These are phyloP conservation scores for Colletotrichum sojae DNA, from an alignment of 2,329 filamentous ascomycete species.

Conservation along the genomic window DNA sequence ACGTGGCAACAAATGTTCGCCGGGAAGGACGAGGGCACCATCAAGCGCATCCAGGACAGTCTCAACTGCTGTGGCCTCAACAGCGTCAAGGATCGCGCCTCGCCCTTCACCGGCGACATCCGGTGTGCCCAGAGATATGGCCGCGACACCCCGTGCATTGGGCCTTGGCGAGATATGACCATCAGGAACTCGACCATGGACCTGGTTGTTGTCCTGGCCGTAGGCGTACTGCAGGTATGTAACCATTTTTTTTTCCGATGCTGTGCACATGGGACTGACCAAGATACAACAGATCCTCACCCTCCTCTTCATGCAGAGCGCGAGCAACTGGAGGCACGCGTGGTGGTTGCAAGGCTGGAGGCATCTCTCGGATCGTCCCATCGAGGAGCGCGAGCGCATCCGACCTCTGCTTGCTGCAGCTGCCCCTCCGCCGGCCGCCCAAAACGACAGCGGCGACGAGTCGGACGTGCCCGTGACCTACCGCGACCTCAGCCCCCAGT, in stretches of 20 bases:
- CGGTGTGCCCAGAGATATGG: constrained; percentile 63
- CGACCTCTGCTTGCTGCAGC: constrained; percentile 30
- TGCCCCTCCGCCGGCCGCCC: not conserved
- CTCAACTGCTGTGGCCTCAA: constrained; percentile 78
- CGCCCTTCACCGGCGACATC: constrained; percentile 66
- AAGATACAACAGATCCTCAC: constrained; percentile 19
- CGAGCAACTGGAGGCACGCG: constrained; percentile 39
- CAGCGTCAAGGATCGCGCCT: constrained; percentile 70
- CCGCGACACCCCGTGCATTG: constrained; percentile 63
- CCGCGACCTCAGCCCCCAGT: constrained; percentile 33
- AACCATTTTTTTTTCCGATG: not conserved
- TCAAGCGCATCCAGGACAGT: constrained; percentile 75
- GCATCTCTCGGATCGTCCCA: constrained; percentile 26
- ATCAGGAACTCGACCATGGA: constrained; percentile 67
- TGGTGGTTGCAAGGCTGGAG: constrained; percentile 42
- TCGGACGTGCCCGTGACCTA: constrained; percentile 34
- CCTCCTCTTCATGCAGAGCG: constrained; percentile 33
- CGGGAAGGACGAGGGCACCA: constrained; percentile 62
- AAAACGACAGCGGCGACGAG: constrained; percentile 35
- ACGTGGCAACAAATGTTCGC: constrained; percentile 70
- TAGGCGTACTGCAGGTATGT: constrained; percentile 70
- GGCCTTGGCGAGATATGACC: constrained; percentile 69
- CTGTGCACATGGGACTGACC: not conserved
- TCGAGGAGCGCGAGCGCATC: constrained; percentile 34
- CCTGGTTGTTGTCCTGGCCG: constrained; percentile 66